Percentiles rank a stretch among this genome's conserved stretches.
These are phyloP conservation scores for Colletotrichum sp. DNA, from an alignment of 2,329 filamentous ascomycete genomes.

Conservation along the genomic window DNA sequence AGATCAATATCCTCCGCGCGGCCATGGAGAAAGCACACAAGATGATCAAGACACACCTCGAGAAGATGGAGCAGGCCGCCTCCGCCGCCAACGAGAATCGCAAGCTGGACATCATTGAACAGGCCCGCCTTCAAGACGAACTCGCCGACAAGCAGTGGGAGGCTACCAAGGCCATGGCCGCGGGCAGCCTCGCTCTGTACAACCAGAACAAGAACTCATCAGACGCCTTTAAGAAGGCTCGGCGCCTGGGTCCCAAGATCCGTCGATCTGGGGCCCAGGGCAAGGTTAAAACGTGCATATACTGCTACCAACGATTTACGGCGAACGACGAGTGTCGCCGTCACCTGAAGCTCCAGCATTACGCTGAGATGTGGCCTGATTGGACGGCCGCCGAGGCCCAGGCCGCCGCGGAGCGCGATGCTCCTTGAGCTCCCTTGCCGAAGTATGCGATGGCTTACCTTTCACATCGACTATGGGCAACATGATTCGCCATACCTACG, in stretches of 20 bases:
- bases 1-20: not conserved
- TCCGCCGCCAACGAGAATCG: not conserved
- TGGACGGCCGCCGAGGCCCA: not conserved
- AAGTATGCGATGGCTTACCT: too few species aligned
- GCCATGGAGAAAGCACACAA: rapidly evolving
- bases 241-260: not conserved
- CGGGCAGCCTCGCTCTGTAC: not conserved
- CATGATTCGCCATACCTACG: not conserved
- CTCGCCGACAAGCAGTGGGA: not conserved
- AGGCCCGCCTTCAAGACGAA: not conserved
- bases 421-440: not conserved
- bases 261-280: not conserved
- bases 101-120: not conserved
- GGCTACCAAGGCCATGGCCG: not conserved
- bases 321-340: not conserved
- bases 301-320: not conserved
- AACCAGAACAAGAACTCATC: not conserved
- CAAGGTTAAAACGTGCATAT: not conserved
- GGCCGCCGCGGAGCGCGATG: not conserved
- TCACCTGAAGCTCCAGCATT: not conserved
- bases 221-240: not conserved
- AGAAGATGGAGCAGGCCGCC: not conserved
- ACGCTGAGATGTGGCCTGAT: not conserved
- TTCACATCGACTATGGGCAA: not conserved
- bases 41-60: not conserved